phyloP scores from a whole-genome alignment of 2,329 filamentous ascomycete species.

The Epicoccum sorghinum region DNA sequence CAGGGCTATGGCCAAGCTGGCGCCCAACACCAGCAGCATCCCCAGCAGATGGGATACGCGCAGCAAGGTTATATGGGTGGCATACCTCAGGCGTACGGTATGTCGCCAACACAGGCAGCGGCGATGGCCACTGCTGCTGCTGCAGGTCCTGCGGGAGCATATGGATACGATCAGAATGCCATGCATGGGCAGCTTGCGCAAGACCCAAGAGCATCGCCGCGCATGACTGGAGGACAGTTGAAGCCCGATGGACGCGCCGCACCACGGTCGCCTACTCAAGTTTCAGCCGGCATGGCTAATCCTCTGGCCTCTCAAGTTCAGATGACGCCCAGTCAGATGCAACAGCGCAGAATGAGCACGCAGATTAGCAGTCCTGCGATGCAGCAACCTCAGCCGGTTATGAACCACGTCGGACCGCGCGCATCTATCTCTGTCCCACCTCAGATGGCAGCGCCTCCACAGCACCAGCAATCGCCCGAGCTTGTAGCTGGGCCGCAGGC shows the following conservation, averaged over 20 bases:
- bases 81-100: conserved; percentile 77
- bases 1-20: conserved; percentile 72
- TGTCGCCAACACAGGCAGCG: conserved; percentile 83
- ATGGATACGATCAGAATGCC: conserved; percentile 64
- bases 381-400: conserved; percentile 74
- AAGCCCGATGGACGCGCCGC: conserved; percentile 72
- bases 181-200: conserved; percentile 66
- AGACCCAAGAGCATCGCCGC: conserved; percentile 70
- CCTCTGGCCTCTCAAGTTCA: conserved; percentile 47
- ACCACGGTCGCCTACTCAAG: conserved; percentile 77
- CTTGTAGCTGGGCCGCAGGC: conserved; percentile 68
- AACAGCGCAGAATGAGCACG: conserved; percentile 50
- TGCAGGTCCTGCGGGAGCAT: conserved; percentile 74
- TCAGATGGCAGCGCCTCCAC: conserved; percentile 65
- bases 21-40: conserved; percentile 65
- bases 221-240: conserved; percentile 70
- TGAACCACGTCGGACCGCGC: conserved; percentile 69
- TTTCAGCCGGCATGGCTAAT: conserved; percentile 63
- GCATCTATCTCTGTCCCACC: conserved; percentile 56
- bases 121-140: conserved; percentile 95
- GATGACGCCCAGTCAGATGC: conserved; percentile 44
- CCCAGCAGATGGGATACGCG: conserved; percentile 80
- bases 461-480: conserved; percentile 79
- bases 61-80: conserved; percentile 76
- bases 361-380: conserved; percentile 56